These are phyloP conservation scores for Hypericum perforatum DNA, from an alignment of 345 rosid species.

Conservation along the genomic window DNA sequence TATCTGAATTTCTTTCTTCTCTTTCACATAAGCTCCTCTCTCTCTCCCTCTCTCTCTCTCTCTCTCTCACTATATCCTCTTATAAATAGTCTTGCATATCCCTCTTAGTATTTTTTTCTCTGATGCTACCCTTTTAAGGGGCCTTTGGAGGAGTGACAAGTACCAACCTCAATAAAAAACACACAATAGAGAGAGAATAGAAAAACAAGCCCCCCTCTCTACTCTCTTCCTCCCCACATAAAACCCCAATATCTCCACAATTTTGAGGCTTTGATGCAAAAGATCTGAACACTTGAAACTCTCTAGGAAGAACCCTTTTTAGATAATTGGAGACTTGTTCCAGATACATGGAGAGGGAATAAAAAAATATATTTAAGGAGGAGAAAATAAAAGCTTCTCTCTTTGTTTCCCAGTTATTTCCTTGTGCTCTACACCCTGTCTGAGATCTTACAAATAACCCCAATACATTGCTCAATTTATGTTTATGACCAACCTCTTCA, in stretches of 20 bases:
- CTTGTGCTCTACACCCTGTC: too few relatives aligned
- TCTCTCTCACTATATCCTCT: not conserved
- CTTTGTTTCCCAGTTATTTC: too few relatives aligned
- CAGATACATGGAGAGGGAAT: too few relatives aligned
- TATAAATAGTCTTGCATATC: slow-evolving; percentile 1
- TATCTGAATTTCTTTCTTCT: not conserved
- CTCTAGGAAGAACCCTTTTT: too few relatives aligned
- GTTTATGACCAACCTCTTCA: too few relatives aligned
- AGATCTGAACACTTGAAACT: not conserved
- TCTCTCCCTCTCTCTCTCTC: not conserved
- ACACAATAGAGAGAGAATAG: not conserved
- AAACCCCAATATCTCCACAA: too few relatives aligned
- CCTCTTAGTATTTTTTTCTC: not conserved
- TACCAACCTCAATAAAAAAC: not conserved
- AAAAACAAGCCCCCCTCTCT: not conserved
- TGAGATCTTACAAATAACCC: too few relatives aligned
- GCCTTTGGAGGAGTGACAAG: not conserved
- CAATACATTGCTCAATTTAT: too few relatives aligned
- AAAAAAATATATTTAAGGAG: too few relatives aligned
- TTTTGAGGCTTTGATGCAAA: not conserved
- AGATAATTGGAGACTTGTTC: too few relatives aligned
- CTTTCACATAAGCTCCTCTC: not conserved
- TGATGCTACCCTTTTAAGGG: not conserved
- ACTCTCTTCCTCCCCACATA: not conserved
- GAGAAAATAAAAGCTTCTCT: too few relatives aligned